These are phyloP conservation scores for Eutypa lata DNA, from an alignment of 2,329 filamentous ascomycete species.

Conservation along the genomic window DNA sequence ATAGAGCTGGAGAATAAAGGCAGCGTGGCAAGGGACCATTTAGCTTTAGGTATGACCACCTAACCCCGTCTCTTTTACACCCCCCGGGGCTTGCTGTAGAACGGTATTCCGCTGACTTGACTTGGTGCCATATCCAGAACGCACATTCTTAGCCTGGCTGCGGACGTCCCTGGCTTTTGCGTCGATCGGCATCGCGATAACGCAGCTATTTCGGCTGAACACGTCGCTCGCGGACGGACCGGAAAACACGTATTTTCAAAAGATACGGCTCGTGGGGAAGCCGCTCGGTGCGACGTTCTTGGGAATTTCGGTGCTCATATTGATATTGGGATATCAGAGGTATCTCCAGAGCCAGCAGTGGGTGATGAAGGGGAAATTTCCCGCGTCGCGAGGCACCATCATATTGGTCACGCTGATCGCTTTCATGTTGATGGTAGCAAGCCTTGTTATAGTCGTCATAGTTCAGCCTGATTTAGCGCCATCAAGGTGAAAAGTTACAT, in stretches of 20 bases:
- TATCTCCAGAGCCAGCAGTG: conserved; percentile 79
- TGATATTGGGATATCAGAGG: conserved; percentile 73
- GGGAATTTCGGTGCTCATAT: conserved; percentile 69
- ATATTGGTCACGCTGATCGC: conserved; percentile 66
- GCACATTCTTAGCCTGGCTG: conserved; percentile 83
- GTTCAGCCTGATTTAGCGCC: conserved; percentile 37
- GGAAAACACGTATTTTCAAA: conserved; percentile 34
- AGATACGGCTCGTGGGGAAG: conserved; percentile 64
- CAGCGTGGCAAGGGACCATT: conserved; percentile 76
- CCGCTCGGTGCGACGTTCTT: conserved; percentile 76
- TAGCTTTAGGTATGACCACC: conserved; percentile 63
- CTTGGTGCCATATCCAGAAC: conserved; percentile 49
- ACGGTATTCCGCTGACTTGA: conserved; percentile 8
- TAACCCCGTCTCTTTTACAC: not conserved
- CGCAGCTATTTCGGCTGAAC: conserved; percentile 81
- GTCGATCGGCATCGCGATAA: conserved; percentile 78
- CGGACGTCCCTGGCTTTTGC: conserved; percentile 79
- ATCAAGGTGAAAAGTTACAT: not conserved
- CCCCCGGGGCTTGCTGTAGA: not conserved
- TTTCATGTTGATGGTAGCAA: conserved; percentile 58
- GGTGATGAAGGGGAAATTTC: conserved; percentile 77
- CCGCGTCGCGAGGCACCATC: conserved; percentile 73
- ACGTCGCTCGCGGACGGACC: conserved; percentile 49
- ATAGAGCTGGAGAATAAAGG: conserved; percentile 85
- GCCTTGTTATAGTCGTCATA: conserved; percentile 57